These are phyloP conservation scores for Pseudonitzschia multiseries DNA, from an alignment of 108 stramenopile genomes.

Conservation along the genomic window DNA sequence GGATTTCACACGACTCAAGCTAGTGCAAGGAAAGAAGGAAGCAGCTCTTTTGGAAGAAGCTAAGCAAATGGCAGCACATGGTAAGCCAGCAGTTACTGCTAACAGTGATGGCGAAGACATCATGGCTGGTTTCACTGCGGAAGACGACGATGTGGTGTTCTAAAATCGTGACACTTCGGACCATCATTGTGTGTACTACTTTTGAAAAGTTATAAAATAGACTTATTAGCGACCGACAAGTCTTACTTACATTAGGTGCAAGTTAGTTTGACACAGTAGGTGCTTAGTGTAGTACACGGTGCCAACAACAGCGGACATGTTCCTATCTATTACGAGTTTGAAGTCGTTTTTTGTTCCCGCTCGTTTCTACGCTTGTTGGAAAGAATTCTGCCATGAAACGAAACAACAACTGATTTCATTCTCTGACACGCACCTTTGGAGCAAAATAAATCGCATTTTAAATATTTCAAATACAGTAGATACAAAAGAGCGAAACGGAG, in stretches of 20 bases:
- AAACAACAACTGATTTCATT: no score
- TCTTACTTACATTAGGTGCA: no score
- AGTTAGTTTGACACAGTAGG: no score
- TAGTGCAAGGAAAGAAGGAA: constrained; percentile 90
- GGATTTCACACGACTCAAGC: constrained; percentile 97
- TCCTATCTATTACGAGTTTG: no score
- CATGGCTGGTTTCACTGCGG: constrained; percentile 76
- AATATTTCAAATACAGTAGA: not conserved
- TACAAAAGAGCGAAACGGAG: not conserved
- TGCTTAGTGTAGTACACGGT: no score
- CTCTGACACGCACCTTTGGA: no score
- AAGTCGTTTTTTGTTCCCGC: no score
- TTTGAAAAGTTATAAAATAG: not conserved
- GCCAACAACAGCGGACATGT: no score
- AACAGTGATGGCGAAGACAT: constrained; percentile 62
- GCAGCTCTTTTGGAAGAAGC: constrained; percentile 26
- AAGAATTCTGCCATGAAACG: no score
- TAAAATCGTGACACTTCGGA: constrained; percentile 32
- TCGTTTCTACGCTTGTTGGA: no score
- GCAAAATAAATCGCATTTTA: no score
- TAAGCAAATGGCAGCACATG: constrained; percentile 38
- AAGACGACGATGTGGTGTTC: constrained; percentile 85
- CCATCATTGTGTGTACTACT: not conserved
- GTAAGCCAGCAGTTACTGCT: constrained; percentile 12
- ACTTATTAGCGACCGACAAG: not conserved